These are phyloP conservation scores for Macadamia integrifolia DNA, from an alignment of 164 flowering plant genomes.

Conservation along the genomic window DNA sequence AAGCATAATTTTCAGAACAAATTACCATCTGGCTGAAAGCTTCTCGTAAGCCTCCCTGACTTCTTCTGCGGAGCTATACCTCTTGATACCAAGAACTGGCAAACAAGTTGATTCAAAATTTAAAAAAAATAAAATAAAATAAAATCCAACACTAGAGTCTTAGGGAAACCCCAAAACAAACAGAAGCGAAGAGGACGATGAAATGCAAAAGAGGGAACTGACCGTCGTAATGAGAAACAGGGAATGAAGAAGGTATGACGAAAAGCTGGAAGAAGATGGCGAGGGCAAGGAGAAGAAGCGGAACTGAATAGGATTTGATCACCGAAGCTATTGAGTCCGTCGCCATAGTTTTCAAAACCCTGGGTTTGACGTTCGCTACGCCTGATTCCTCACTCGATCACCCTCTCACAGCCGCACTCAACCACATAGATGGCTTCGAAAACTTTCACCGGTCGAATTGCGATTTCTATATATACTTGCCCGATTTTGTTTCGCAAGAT, in stretches of 20 bases:
- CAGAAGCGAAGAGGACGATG: neutral
- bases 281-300: conserved; percentile 45
- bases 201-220: conserved; percentile 1
- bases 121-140: too few species aligned
- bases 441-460: too few species aligned
- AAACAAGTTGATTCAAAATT: neutral
- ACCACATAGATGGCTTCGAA: too few species aligned
- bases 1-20: neutral
- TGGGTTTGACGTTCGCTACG: too few species aligned
- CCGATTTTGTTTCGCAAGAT: too few species aligned
- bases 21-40: conserved; percentile 51
- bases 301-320: conserved; percentile 49
- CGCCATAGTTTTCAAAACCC: neutral
- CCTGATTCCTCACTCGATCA: too few species aligned
- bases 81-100: conserved; percentile 54
- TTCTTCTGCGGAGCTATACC: conserved; percentile 49
- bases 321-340: conserved; percentile 11
- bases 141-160: neutral
- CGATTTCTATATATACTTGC: too few species aligned
- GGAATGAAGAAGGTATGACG: conserved; percentile 59
- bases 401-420: too few species aligned
- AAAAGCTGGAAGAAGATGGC: conserved; percentile 60
- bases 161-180: neutral
- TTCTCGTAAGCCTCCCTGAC: conserved; percentile 65
- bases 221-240: conserved; percentile 83